phyloP scores from a whole-genome alignment of 176 grass and related monocot species.

The Zoysia pacifica region DNA sequence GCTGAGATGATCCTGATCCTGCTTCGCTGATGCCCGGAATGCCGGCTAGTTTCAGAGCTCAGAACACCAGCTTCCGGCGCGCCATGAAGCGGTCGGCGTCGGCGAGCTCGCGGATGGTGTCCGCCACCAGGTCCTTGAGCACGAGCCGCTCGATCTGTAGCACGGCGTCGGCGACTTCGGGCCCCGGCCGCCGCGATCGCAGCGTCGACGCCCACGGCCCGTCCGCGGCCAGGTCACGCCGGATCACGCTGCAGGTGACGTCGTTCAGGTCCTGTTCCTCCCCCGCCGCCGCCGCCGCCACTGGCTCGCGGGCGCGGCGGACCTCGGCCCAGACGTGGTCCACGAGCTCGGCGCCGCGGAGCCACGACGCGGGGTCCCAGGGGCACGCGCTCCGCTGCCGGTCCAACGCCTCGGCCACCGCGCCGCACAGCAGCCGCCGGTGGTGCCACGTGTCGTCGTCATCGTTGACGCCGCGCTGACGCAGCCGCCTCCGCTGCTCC shows the following conservation, averaged over 20 bases:
- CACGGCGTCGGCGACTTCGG: constrained; percentile 60
- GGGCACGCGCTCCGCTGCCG: constrained; percentile 47
- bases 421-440: constrained; percentile 60
- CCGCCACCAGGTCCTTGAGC: constrained; percentile 87
- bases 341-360: constrained; percentile 34
- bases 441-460: constrained; percentile 41
- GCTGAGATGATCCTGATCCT: not conserved
- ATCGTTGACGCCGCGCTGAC: not conserved
- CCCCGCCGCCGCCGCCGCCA: not conserved
- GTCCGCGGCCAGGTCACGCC: constrained; percentile 59
- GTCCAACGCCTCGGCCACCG: constrained; percentile 64
- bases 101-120: constrained; percentile 81
- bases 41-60: not conserved
- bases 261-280: constrained; percentile 48
- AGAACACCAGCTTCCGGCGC: constrained; percentile 90
- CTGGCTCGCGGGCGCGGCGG: constrained; percentile 42
- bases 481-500: constrained; percentile 28
- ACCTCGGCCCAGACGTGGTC: constrained; percentile 62
- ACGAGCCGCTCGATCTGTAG: constrained; percentile 79
- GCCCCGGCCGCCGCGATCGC: not conserved
- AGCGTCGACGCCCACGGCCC: constrained; percentile 23
- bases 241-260: constrained; percentile 52
- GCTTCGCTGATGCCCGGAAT: not conserved
- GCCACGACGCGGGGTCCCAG: constrained; percentile 51
- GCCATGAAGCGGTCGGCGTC: constrained; percentile 40